These are phyloP conservation scores for Corylus avellana DNA, from an alignment of 306 rosid genomes.

Conservation along the genomic window DNA sequence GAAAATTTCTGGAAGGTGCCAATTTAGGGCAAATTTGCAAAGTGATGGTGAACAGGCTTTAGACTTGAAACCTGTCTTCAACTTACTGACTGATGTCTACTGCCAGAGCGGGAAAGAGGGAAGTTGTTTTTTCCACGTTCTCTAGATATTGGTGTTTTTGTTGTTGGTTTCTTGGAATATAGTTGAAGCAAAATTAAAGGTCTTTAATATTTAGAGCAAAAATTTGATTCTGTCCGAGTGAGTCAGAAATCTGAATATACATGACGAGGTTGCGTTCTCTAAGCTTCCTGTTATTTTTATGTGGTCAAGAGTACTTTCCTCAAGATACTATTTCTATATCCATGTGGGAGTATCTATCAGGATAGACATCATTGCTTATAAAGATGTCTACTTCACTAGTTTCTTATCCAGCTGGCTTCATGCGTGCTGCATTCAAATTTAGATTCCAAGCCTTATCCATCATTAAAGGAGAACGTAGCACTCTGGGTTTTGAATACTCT, in stretches of 20 bases:
- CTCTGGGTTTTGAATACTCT: conserved; percentile 5
- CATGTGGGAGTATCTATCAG: neutral
- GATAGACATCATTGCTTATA: conserved; percentile 12
- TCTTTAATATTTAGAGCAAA: conserved; percentile 25
- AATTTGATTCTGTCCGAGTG: conserved; percentile 25
- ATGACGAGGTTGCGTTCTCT: conserved; percentile 27
- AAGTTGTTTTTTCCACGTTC: neutral
- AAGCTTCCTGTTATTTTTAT: neutral
- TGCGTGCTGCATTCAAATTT: conserved; percentile 7
- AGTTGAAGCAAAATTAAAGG: conserved; percentile 20
- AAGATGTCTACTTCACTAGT: neutral
- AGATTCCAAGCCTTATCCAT: conserved; percentile 5
- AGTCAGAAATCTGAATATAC: conserved; percentile 37
- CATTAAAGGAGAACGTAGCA: conserved; percentile 1
- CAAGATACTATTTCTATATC: neutral
- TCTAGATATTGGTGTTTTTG: conserved; percentile 14
- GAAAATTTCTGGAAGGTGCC: conserved; percentile 35
- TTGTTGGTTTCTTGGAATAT: conserved; percentile 33
- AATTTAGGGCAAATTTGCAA: conserved; percentile 33
- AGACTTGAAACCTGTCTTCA: conserved; percentile 27
- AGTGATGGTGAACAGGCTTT: conserved; percentile 29
- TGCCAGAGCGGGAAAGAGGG: neutral
- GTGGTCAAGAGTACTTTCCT: conserved; percentile 5
- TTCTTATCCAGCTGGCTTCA: conserved; percentile 13
- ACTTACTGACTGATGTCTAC: conserved; percentile 12